Percentiles rank a stretch among this genome's conserved stretches.
phyloP scores from a whole-genome alignment of 148 eudicot species.

The Cornus kousa region DNA sequence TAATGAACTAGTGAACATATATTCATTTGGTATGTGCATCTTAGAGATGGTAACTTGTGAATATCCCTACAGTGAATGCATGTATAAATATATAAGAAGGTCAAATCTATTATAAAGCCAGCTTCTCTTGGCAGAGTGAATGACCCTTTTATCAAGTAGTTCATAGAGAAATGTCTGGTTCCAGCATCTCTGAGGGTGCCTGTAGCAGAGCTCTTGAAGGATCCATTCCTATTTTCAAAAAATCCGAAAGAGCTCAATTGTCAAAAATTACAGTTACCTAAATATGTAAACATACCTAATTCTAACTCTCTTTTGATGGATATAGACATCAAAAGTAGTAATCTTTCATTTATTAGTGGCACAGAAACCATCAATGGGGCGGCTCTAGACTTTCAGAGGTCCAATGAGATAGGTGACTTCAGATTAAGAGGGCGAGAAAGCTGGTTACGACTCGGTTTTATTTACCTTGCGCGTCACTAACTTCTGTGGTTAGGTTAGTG shows the following conservation, averaged over 20 bases:
- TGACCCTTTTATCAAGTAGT: slow-evolving; percentile 28
- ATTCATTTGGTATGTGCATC: slow-evolving; percentile 41
- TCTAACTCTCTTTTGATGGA: background rate
- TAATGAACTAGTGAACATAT: slow-evolving; percentile 39
- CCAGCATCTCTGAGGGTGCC: slow-evolving; percentile 30
- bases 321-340: no score
- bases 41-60: slow-evolving; percentile 41
- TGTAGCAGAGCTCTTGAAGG: slow-evolving; percentile 36
- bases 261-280: no score
- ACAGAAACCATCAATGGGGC: background rate
- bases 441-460: slow-evolving; percentile 30
- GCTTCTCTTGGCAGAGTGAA: slow-evolving; percentile 36
- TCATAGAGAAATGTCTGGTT: slow-evolving; percentile 42
- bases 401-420: slow-evolving; percentile 16
- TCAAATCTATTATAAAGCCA: slow-evolving; percentile 37
- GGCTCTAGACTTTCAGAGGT: slow-evolving; percentile 8
- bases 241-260: background rate
- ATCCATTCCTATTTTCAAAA: slow-evolving; percentile 29
- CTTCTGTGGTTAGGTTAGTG: background rate
- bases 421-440: slow-evolving; percentile 33
- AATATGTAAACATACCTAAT: no score
- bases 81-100: slow-evolving; percentile 43
- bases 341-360: no score
- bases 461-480: slow-evolving; percentile 28
- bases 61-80: slow-evolving; percentile 41